Evolutionary conservation across 208 protist species (phyloP).

Genomic region (Leishmania turanica): DNA sequence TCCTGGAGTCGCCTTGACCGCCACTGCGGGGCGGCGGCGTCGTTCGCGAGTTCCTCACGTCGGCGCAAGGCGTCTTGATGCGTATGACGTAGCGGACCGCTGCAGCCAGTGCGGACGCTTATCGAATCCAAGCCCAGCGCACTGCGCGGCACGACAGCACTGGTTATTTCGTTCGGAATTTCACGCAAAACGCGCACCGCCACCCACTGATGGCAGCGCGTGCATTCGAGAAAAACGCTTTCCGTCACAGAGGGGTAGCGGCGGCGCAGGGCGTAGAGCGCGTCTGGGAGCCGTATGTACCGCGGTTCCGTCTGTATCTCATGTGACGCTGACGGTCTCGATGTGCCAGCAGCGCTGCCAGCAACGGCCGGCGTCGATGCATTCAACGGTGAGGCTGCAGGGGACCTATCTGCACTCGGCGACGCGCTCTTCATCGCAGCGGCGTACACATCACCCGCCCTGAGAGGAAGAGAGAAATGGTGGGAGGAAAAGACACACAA

Average conservation of each 20-base stretch:
- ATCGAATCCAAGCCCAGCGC: slow-evolving; percentile 16
- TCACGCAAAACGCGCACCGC: slow-evolving; percentile 43
- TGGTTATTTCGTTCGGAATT: slow-evolving; percentile 42
- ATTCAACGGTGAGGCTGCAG: background rate
- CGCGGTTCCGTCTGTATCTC: slow-evolving; percentile 21
- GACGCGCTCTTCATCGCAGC: slow-evolving; percentile 2
- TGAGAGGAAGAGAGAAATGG: background rate
- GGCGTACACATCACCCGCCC: background rate
- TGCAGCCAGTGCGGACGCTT: background rate
- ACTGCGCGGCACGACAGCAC: slow-evolving; percentile 12
- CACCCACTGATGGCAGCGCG: slow-evolving; percentile 77
- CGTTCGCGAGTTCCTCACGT: slow-evolving; percentile 5
- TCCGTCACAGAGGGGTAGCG: slow-evolving; percentile 69
- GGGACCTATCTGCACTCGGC: slow-evolving; percentile 1
- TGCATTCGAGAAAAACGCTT: slow-evolving; percentile 70
- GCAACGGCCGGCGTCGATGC: background rate
- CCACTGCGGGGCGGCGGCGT: slow-evolving; percentile 22
- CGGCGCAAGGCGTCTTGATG: slow-evolving; percentile 17
- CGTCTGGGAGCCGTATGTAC: slow-evolving; percentile 67
- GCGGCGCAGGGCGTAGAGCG: slow-evolving; percentile 43
- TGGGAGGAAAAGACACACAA: background rate
- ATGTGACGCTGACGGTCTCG: background rate
- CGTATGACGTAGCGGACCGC: slow-evolving; percentile 15
- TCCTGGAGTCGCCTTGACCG: slow-evolving; percentile 32
- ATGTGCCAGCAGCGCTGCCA: background rate